These are phyloP conservation scores for Glycine tomentella DNA, from an alignment of 306 rosid genomes.

Conservation along the genomic window DNA sequence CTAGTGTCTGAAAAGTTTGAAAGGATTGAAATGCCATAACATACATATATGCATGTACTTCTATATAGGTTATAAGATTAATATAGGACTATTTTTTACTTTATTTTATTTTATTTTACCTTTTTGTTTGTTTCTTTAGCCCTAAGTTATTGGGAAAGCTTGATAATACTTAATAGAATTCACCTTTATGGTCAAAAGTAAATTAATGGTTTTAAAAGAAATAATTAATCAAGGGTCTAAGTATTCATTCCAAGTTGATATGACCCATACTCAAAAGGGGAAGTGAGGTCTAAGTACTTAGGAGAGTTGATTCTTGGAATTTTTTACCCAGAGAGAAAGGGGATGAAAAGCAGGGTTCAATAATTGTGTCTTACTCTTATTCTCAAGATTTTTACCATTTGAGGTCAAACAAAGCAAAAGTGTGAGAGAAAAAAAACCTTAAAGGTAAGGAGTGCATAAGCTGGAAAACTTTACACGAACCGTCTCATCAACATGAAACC, in stretches of 20 bases:
- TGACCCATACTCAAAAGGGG: conserved; percentile 4
- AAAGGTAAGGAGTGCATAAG: conserved; percentile 34
- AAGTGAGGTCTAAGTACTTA: background rate
- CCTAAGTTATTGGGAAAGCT: background rate
- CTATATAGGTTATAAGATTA: background rate
- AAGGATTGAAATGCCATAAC: conserved; percentile 55
- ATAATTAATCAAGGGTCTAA: conserved; percentile 14
- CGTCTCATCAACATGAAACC: conserved; percentile 50
- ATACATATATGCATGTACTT: conserved; percentile 11
- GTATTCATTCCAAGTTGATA: conserved; percentile 34
- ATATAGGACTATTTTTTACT: too few relatives aligned
- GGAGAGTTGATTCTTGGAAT: conserved; percentile 17
- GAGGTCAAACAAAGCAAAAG: conserved; percentile 42
- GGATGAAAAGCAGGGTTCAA: conserved; percentile 29
- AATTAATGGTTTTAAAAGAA: conserved; percentile 38
- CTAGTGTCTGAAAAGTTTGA: conserved; percentile 47
- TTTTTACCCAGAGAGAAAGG: conserved; percentile 28
- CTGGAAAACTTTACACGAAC: conserved; percentile 46
- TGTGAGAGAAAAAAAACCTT: conserved; percentile 1
- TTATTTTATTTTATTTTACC: background rate
- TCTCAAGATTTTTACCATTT: conserved; percentile 35
- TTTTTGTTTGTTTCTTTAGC: background rate
- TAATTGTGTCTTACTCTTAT: conserved; percentile 30
- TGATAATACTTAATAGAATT: conserved; percentile 1
- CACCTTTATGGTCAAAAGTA: conserved; percentile 36